These are phyloP conservation scores for Catunica adiposa DNA, from an alignment of 2,329 filamentous ascomycete genomes.

Conservation along the genomic window DNA sequence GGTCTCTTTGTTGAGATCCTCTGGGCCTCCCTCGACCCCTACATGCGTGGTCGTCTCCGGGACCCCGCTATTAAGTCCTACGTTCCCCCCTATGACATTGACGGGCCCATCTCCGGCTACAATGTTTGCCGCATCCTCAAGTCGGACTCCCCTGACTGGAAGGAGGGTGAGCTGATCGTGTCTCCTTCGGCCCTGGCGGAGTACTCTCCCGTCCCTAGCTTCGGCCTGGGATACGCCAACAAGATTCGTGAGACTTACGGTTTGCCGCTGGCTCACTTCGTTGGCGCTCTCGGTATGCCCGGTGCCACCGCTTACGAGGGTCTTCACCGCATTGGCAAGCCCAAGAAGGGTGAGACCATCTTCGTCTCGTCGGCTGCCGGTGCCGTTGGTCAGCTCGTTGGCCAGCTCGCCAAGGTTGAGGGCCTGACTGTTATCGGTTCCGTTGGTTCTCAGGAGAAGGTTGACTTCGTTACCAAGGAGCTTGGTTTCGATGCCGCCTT, in stretches of 20 bases:
- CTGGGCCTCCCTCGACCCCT: constrained; percentile 68
- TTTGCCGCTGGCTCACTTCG: constrained; percentile 49
- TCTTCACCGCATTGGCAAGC: constrained; percentile 45
- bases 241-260: constrained; percentile 55
- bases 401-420: constrained; percentile 68
- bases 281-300: constrained; percentile 48
- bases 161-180: constrained; percentile 49
- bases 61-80: constrained; percentile 45
- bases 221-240: constrained; percentile 26
- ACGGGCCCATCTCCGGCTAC: constrained; percentile 46
- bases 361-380: constrained; percentile 68
- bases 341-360: constrained; percentile 55
- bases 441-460: constrained; percentile 64
- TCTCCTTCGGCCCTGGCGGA: constrained; percentile 46
- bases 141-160: constrained; percentile 45
- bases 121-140: constrained; percentile 54
- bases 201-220: constrained; percentile 41
- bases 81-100: constrained; percentile 33
- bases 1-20: constrained; percentile 54
- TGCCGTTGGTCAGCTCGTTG: constrained; percentile 68
- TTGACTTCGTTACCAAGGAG: constrained; percentile 43
- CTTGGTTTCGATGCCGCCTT: constrained; percentile 47
- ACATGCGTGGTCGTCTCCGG: constrained; percentile 69
- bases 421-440: constrained; percentile 65
- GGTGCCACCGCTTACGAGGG: constrained; percentile 57